phyloP scores from a whole-genome alignment of 2,329 filamentous ascomycete genomes.

The Paramyrothecium roridum region DNA sequence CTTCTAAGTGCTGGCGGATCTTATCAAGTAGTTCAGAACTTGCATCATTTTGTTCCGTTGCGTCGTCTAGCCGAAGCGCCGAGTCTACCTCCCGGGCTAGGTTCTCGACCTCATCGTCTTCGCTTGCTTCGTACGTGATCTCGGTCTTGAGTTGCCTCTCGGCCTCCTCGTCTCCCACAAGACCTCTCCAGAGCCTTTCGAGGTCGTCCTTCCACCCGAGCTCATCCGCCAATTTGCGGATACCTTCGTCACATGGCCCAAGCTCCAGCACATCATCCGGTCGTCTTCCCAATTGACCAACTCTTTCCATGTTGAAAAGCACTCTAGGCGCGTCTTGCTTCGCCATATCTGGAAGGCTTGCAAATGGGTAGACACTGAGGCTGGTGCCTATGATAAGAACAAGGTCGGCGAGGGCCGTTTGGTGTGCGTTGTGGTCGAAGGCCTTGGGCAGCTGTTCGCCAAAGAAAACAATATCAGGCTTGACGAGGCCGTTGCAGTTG shows the following conservation, averaged over 20 bases:
- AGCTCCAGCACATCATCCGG: conserved; percentile 82
- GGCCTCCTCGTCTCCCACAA: conserved; percentile 60
- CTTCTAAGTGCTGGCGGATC: background rate
- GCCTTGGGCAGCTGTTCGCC: conserved; percentile 60
- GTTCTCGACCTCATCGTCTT: conserved; percentile 42
- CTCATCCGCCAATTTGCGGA: conserved; percentile 72
- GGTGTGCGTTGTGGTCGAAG: conserved; percentile 31
- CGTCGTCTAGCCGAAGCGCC: conserved; percentile 25
- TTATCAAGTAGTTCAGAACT: background rate
- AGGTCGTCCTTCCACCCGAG: conserved; percentile 86
- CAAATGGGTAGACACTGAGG: conserved; percentile 84
- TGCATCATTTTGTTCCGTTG: background rate
- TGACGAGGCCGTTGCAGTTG: conserved; percentile 74
- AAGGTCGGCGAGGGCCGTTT: conserved; percentile 66
- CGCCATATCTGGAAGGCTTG: conserved; percentile 68
- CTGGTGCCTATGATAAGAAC: conserved; percentile 88
- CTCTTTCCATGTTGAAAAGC: conserved; percentile 81
- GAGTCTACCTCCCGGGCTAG: conserved; percentile 31
- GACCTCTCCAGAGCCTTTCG: conserved; percentile 68
- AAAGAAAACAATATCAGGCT: conserved; percentile 95
- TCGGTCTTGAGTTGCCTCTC: conserved; percentile 38
- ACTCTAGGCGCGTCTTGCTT: conserved; percentile 66
- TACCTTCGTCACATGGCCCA: conserved; percentile 79
- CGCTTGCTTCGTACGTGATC: conserved; percentile 24
- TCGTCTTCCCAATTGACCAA: conserved; percentile 73